phyloP scores from a whole-genome alignment of 208 protist genomes.

The Wallacemonas sp. region DNA sequence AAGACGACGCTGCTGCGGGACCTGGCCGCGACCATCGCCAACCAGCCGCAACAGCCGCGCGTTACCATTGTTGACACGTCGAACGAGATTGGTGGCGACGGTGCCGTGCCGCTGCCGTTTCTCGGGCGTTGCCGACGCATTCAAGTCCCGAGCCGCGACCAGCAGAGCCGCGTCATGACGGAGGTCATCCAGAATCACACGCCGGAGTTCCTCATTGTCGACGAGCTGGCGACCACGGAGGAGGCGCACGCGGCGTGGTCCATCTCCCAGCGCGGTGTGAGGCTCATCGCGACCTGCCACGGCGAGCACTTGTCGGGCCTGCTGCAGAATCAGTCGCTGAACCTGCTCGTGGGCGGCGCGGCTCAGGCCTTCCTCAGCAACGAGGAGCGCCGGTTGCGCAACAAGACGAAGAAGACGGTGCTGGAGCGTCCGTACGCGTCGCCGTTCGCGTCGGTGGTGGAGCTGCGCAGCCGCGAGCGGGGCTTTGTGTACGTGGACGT shows the following conservation, averaged over 20 bases:
- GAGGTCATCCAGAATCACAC: slow-evolving; percentile 95
- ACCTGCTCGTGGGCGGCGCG: slow-evolving; percentile 87
- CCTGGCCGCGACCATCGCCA: slow-evolving; percentile 69
- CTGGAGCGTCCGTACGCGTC: slow-evolving; percentile 76
- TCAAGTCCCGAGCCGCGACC: slow-evolving; percentile 67
- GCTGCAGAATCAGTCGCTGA: slow-evolving; percentile 88
- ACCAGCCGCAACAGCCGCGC: slow-evolving; percentile 42
- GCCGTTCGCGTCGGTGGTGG: slow-evolving; percentile 83
- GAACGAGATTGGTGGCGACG: slow-evolving; percentile 94
- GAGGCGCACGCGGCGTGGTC: slow-evolving; percentile 88
- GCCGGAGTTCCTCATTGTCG: slow-evolving; percentile 92
- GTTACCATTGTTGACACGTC: slow-evolving; percentile 94
- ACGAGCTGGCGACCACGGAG: slow-evolving; percentile 84
- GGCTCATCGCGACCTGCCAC: slow-evolving; percentile 90
- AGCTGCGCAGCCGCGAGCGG: slow-evolving; percentile 57
- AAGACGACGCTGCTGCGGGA: slow-evolving; percentile 95
- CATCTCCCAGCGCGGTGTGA: slow-evolving; percentile 86
- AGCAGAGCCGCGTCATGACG: slow-evolving; percentile 81
- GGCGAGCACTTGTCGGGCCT: slow-evolving; percentile 76
- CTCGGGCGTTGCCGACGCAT: slow-evolving; percentile 90
- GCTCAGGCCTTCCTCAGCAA: slow-evolving; percentile 91
- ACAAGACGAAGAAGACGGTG: slow-evolving; percentile 86
- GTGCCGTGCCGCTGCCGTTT: slow-evolving; percentile 80
- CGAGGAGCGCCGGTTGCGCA: slow-evolving; percentile 72
- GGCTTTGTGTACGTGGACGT: slow-evolving; percentile 82